Evolutionary conservation across 345 rosid species (phyloP).

Genomic region (Syzygium grande): DNA sequence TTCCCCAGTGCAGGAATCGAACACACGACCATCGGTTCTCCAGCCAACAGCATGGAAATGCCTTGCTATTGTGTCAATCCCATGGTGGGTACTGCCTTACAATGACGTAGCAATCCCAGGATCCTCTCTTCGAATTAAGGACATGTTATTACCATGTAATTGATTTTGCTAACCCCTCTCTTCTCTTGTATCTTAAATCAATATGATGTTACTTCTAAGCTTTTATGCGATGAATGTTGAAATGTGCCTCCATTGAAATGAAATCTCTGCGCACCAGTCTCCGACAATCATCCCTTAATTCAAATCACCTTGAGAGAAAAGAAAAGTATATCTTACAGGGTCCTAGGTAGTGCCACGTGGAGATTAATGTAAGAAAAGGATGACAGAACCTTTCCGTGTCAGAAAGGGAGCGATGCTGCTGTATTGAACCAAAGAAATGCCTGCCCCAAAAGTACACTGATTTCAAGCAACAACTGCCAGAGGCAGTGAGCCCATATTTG

Average conservation of each 20-base stretch:
- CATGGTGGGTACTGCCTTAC: neutral
- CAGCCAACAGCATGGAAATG: neutral
- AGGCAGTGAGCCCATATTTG: neutral
- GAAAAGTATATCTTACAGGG: neutral
- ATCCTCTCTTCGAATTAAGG: neutral
- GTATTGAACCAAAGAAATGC: neutral
- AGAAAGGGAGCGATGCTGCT: neutral
- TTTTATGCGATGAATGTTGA: neutral
- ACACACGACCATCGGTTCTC: neutral
- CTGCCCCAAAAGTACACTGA: neutral
- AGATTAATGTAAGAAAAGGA: neutral
- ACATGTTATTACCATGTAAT: neutral
- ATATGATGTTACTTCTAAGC: neutral
- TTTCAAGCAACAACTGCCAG: neutral
- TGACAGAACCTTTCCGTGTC: neutral
- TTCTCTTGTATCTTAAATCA: neutral
- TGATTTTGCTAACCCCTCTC: neutral
- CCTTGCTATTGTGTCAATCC: neutral
- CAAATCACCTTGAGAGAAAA: neutral
- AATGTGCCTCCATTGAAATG: neutral
- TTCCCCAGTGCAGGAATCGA: neutral
- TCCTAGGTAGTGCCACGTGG: neutral
- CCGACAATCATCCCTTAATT: neutral
- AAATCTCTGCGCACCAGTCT: neutral
- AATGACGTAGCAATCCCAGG: neutral